Percentiles rank a stretch among this genome's conserved stretches.
phyloP scores from a whole-genome alignment of 2,329 filamentous ascomycete genomes.

The Phaeosphaeria sp. region DNA sequence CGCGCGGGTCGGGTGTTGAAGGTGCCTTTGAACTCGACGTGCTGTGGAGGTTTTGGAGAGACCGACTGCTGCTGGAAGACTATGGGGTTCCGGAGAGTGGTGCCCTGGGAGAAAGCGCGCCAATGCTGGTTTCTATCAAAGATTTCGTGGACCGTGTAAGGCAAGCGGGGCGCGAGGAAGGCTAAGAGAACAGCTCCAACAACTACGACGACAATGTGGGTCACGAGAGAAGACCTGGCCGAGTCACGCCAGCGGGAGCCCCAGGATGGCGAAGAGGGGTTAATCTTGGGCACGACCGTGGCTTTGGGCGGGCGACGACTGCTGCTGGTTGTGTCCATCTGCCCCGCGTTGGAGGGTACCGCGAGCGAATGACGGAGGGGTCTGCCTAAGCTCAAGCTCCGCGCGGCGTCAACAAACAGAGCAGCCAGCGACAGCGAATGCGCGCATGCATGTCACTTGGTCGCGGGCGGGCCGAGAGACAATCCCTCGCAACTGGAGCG shows the following conservation, averaged over 20 bases:
- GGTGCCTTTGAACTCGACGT: constrained; percentile 38
- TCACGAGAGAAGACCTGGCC: constrained; percentile 20
- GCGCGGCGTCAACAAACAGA: constrained; percentile 17
- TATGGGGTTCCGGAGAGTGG: constrained; percentile 33
- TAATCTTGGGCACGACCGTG: constrained; percentile 14
- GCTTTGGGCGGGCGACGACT: constrained; percentile 8
- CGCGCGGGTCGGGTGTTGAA: constrained; percentile 45
- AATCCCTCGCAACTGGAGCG: constrained; percentile 10
- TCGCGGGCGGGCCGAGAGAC: constrained; percentile 2
- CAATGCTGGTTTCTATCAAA: constrained; percentile 30
- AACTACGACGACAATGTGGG: constrained; percentile 39
- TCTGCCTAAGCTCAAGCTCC: constrained; percentile 5
- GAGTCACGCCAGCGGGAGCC: constrained; percentile 14
- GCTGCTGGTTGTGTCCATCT: constrained; percentile 2
- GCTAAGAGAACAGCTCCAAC: constrained; percentile 42
- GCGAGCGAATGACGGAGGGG: constrained; percentile 6
- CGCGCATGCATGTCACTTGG: constrained; percentile 16
- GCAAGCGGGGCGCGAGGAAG: constrained; percentile 46
- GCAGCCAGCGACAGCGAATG: neutral
- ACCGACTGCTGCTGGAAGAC: constrained; percentile 31
- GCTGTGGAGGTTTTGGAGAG: constrained; percentile 37
- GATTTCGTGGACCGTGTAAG: constrained; percentile 37
- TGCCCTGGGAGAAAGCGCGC: constrained; percentile 27
- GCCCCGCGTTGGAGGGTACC: constrained; percentile 8
- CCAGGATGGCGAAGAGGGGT: constrained; percentile 13